Evolutionary conservation across 139 green algal species (phyloP), one percentile per base, ranked within the genome.

Genomic region (Chlorella sorokiniana): DNA sequence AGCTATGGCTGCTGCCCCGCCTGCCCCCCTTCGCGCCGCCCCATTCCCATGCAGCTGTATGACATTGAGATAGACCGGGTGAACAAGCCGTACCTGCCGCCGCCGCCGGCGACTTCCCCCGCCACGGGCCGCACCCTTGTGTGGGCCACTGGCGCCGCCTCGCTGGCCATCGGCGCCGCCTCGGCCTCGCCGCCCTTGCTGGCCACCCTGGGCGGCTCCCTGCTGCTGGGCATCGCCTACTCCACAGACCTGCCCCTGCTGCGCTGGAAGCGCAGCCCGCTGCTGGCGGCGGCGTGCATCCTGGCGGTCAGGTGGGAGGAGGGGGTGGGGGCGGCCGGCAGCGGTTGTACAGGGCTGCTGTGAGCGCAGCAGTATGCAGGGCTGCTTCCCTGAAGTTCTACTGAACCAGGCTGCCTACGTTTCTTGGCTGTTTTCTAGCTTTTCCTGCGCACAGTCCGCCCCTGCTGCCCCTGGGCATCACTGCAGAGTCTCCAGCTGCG

Each of bases 41-140:
- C 29, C 29, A 38, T 40, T 40, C 8, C 37, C 27, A 9, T 69
- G 67, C 67, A 82, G 79, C 73, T 88, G 8, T 86, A 84, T 51
- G 84, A 88, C 51, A 59, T 84, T 91, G 70, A 86, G 33, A 88
- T 83, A 27, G 76, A 82, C 45, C 89, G 91, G 71, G 85, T 99
- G 33, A 99, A 99, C 90, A 99, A 99, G 89, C 96, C 96, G 1
- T 98, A 99, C 82, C 86, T 99, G 11, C 96, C 96, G 0, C 85
- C 99, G 31, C 96, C 9, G 92, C 89, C 42, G 96, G 96, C 3
- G 95, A 98, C 8, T 95, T 96, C 62, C 90, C 64, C 95, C 62
- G 73, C 52, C 16, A 84, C 91, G 4, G 87, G 83, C 35, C 61
- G 72, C 10, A 83, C 72, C 11, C 71, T 86, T 8, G 79, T 81